phyloP scores from a whole-genome alignment of 768 basidiomycete species.

The Pholiota microspora region DNA sequence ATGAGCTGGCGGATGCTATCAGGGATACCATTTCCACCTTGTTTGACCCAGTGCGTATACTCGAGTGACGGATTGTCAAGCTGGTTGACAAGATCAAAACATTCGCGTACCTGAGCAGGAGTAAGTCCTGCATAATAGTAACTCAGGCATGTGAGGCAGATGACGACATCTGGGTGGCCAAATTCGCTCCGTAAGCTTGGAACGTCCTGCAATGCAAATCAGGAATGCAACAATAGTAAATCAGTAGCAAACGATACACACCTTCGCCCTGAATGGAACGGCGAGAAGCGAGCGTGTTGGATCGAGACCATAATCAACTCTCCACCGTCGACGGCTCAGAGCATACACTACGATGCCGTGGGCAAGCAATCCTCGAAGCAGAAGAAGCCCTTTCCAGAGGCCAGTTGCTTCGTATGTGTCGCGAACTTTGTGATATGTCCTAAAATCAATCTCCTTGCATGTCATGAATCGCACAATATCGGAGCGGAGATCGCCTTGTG shows the following conservation, averaged over 20 bases:
- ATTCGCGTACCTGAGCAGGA: slow-evolving; percentile 31
- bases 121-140: slow-evolving; percentile 50
- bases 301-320: slow-evolving; percentile 52
- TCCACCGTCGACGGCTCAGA: slow-evolving; percentile 40
- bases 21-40: slow-evolving; percentile 24
- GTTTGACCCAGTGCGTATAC: slow-evolving; percentile 38
- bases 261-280: slow-evolving; percentile 49
- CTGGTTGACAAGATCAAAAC: slow-evolving; percentile 36
- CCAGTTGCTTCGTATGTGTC: slow-evolving; percentile 13
- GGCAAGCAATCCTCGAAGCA: slow-evolving; percentile 44
- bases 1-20: slow-evolving; percentile 25
- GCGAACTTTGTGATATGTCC: slow-evolving; percentile 8
- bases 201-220: too few species aligned
- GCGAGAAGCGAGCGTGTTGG: slow-evolving; percentile 40
- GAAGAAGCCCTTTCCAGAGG: slow-evolving; percentile 36
- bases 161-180: slow-evolving; percentile 49
- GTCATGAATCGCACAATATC: slow-evolving; percentile 10
- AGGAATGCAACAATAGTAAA: too few species aligned
- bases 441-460: background rate
- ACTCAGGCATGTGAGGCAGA: slow-evolving; percentile 43
- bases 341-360: slow-evolving; percentile 37
- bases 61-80: slow-evolving; percentile 38
- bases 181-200: slow-evolving; percentile 47
- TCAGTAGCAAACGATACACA: background rate
- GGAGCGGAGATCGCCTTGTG: slow-evolving; percentile 4